Evolutionary conservation across 257 asterid genomes (phyloP).

Genomic region (Salvia rosmarinus): DNA sequence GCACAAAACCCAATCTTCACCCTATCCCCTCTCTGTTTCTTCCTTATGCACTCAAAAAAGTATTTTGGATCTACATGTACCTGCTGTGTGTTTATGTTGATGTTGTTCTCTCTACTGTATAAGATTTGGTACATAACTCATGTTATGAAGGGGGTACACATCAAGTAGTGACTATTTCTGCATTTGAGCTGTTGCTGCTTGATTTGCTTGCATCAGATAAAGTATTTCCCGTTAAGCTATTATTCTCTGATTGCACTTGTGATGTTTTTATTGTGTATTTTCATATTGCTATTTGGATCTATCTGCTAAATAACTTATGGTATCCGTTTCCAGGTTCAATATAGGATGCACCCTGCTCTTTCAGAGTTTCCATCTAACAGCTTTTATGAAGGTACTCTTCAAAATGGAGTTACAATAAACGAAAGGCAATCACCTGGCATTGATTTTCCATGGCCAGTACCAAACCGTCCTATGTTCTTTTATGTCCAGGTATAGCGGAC

Average conservation of each 20-base stretch:
- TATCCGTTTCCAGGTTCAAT: slow-evolving; percentile 75
- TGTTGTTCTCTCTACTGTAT: not conserved
- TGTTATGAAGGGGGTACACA: not conserved
- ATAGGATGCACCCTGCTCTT: slow-evolving; percentile 98
- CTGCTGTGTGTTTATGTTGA: not conserved
- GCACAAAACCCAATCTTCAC: not conserved
- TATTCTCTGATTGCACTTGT: slow-evolving; percentile 6
- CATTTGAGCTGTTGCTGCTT: slow-evolving; percentile 23
- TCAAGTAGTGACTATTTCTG: slow-evolving; percentile 2
- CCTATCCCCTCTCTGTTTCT: not conserved
- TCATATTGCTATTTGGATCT: slow-evolving; percentile 18
- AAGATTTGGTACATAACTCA: not conserved
- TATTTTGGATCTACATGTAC: not conserved
- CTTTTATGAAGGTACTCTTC: slow-evolving; percentile 98
- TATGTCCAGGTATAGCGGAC: slow-evolving; percentile 80
- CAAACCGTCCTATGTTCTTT: slow-evolving; percentile 97
- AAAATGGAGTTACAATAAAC: slow-evolving; percentile 91
- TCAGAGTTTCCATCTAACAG: slow-evolving; percentile 97
- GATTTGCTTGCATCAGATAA: slow-evolving; percentile 24
- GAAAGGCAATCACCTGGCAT: slow-evolving; percentile 97
- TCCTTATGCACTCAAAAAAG: slow-evolving; percentile 3
- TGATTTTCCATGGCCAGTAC: slow-evolving; percentile 99
- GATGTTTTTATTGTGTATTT: slow-evolving; percentile 2
- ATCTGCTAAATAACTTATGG: slow-evolving; percentile 9
- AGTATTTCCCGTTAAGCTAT: slow-evolving; percentile 17